Conservation (phyloP, 495 filamentous ascomycete genomes). For the Cercophora scortea region DNA sequence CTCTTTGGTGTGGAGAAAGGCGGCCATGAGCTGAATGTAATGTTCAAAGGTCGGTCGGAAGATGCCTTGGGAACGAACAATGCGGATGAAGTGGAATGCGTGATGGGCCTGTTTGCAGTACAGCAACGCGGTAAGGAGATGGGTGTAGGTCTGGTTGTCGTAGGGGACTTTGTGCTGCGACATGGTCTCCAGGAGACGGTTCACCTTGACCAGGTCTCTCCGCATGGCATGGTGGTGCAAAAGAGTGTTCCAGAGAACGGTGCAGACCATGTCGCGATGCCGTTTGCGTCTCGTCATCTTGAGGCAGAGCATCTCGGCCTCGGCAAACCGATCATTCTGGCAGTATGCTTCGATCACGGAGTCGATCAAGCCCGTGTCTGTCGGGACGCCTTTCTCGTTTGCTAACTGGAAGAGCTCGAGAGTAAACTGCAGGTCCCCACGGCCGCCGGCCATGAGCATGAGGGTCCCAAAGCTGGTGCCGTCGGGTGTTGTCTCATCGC, state of each 20-base stretch:
- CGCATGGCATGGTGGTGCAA: slow-evolving; percentile 59
- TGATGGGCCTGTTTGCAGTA: slow-evolving; percentile 52
- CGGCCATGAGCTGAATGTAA: slow-evolving; percentile 22
- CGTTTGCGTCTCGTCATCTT: slow-evolving; percentile 27
- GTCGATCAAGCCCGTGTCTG: slow-evolving; percentile 47
- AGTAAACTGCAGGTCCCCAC: slow-evolving; percentile 66
- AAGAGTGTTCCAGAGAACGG: slow-evolving; percentile 72
- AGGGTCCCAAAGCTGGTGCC: slow-evolving; percentile 58
- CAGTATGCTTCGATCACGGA: slow-evolving; percentile 63
- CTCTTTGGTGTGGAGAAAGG: slow-evolving; percentile 28
- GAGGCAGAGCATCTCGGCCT: slow-evolving; percentile 54
- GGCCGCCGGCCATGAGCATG: slow-evolving; percentile 60
- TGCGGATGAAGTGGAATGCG: slow-evolving; percentile 57
- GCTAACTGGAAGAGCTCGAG: slow-evolving; percentile 55
- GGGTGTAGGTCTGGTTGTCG: slow-evolving; percentile 63
- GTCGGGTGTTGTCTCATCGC: slow-evolving; percentile 42
- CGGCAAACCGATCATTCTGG: slow-evolving; percentile 46
- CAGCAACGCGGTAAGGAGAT: slow-evolving; percentile 63
- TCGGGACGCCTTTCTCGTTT: slow-evolving; percentile 30
- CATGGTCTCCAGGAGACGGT: slow-evolving; percentile 58
- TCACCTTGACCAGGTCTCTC: slow-evolving; percentile 53
- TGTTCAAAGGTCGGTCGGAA: slow-evolving; percentile 59
- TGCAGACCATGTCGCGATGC: slow-evolving; percentile 32
- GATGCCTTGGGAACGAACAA: slow-evolving; percentile 48
- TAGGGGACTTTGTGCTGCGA: slow-evolving; percentile 45